phyloP scores from a whole-genome alignment of 352 stramenopile species.

The Phytophthora ramorum region DNA sequence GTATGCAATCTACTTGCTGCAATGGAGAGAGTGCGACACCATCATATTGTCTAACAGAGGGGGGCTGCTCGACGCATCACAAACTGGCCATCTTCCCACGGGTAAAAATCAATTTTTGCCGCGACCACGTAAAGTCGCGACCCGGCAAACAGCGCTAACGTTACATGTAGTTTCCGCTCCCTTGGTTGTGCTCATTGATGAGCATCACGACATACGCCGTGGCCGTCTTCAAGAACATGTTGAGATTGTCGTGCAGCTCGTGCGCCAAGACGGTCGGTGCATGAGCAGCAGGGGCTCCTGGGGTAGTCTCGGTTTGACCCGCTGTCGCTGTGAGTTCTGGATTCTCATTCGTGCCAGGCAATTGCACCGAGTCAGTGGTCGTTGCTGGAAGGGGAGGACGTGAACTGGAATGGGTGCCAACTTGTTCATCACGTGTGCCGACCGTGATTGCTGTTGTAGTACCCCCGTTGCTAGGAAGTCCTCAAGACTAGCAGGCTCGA shows the following conservation, averaged over 20 bases:
- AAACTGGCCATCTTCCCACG: conserved; percentile 17
- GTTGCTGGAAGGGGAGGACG: no score
- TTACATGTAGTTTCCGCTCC: conserved; percentile 16
- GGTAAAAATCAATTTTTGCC: no score
- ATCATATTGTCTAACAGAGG: not conserved
- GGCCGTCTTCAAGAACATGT: conserved; percentile 49
- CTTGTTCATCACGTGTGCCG: conserved; percentile 2
- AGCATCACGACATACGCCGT: conserved; percentile 49
- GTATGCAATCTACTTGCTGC: not conserved
- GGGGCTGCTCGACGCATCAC: not conserved
- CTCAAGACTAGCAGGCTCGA: conserved; percentile 19
- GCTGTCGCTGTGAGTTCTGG: no score
- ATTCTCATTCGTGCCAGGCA: no score
- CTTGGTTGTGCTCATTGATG: conserved; percentile 42
- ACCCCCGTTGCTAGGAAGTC: conserved; percentile 26
- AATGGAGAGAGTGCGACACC: no score
- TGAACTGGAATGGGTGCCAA: no score
- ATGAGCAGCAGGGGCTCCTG: no score
- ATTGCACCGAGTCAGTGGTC: not conserved
- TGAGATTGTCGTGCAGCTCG: conserved; percentile 47
- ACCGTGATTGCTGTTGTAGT: conserved; percentile 1
- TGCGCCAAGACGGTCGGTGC: conserved; percentile 1
- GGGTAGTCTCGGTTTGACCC: no score
- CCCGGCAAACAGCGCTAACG: no score
- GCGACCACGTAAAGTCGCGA: no score